Percentiles rank a stretch among this genome's conserved stretches.
Conservation (phyloP, 1,284 basidiomycete species). For the Heliocybe sulcata region DNA sequence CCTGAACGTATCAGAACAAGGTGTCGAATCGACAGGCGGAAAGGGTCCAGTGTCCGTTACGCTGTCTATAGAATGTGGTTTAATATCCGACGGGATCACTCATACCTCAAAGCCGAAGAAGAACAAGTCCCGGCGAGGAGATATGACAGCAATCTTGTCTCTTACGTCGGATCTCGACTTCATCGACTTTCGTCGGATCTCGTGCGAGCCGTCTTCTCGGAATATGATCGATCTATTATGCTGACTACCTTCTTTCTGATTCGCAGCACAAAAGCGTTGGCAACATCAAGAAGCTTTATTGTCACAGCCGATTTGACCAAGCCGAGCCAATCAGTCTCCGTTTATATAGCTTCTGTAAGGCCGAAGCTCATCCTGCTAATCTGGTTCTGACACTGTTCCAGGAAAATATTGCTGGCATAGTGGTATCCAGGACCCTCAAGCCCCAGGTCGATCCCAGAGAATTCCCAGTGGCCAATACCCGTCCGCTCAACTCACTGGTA, state of each 20-base stretch:
- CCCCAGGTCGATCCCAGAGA: constrained; percentile 44
- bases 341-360: constrained; percentile 57
- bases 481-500: constrained; percentile 56
- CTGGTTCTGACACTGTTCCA: constrained; percentile 19
- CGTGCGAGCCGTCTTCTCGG: constrained; percentile 34
- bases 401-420: constrained; percentile 65
- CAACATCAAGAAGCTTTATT: constrained; percentile 47
- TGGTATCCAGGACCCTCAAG: constrained; percentile 43
- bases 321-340: constrained; percentile 65
- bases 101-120: constrained; percentile 31
- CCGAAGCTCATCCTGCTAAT: neutral
- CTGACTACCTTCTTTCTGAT: constrained; percentile 5
- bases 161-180: constrained; percentile 65
- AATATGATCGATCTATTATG: constrained; percentile 1
- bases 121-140: constrained; percentile 32
- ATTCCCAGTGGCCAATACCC: constrained; percentile 63
- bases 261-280: constrained; percentile 59
- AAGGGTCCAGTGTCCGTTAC: constrained; percentile 52
- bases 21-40: constrained; percentile 32
- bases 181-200: constrained; percentile 70
- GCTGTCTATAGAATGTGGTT: constrained; percentile 49
- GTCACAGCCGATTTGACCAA: constrained; percentile 52
- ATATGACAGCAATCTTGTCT: constrained; percentile 66
- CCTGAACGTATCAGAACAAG: constrained; percentile 40
- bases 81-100: constrained; percentile 23